phyloP scores from a whole-genome alignment of 768 basidiomycete genomes.

The Roridomyces roridus region DNA sequence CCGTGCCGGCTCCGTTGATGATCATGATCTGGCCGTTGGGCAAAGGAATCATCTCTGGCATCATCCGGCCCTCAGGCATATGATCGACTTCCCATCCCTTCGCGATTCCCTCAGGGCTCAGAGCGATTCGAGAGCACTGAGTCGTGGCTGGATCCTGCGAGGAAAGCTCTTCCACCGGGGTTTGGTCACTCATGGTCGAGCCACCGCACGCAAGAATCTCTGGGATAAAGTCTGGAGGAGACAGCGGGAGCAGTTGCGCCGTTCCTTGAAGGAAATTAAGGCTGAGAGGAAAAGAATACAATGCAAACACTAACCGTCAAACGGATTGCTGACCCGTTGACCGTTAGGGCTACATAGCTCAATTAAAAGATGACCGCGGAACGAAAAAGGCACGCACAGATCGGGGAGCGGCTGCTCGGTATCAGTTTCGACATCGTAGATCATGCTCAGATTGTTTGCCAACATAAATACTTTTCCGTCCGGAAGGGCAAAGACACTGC shows the following conservation, averaged over 20 bases:
- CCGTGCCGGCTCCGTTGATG: slow-evolving; percentile 54
- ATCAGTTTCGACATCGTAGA: slow-evolving; percentile 22
- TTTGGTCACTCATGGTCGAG: slow-evolving; percentile 25
- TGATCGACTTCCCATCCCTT: slow-evolving; percentile 52
- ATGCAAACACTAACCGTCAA: slow-evolving; percentile 14
- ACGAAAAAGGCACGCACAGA: neutral
- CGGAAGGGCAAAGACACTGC: slow-evolving; percentile 11
- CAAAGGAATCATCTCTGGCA: slow-evolving; percentile 58
- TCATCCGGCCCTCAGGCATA: slow-evolving; percentile 54
- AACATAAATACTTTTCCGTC: slow-evolving; percentile 24
- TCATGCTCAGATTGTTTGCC: slow-evolving; percentile 22
- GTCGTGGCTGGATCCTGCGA: slow-evolving; percentile 52
- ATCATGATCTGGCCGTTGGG: slow-evolving; percentile 41
- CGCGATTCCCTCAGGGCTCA: slow-evolving; percentile 33
- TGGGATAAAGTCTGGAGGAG: slow-evolving; percentile 15
- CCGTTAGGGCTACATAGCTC: neutral
- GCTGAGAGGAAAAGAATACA: too few relatives aligned
- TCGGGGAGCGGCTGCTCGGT: slow-evolving; percentile 9
- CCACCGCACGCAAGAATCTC: slow-evolving; percentile 28
- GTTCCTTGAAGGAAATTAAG: neutral
- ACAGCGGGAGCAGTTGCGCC: slow-evolving; percentile 16
- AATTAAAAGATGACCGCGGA: neutral
- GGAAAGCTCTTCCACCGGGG: slow-evolving; percentile 47
- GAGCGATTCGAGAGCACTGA: slow-evolving; percentile 46
- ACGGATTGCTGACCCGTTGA: slow-evolving; percentile 16